Base-by-base conservation (phyloP, 768 basidiomycete genomes). In the Suillus sp. region DNA sequence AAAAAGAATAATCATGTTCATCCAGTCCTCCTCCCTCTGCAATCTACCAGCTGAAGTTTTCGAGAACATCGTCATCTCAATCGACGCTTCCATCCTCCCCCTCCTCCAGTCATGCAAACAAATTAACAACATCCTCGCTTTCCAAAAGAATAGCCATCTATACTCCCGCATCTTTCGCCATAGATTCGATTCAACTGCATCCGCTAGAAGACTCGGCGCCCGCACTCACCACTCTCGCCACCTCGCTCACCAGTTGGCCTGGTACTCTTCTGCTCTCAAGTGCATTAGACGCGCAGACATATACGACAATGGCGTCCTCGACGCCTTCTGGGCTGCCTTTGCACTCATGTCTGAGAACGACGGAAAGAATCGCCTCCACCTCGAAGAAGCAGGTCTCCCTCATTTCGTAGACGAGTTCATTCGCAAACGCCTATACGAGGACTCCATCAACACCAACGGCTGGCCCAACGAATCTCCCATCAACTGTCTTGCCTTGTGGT, bases 291-390 rank as follows among this genome's bases (percentile, higher is more conserved):
- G 65, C 1, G 66, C 70, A 32, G 66, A 82, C 61, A 67, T 80
- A 48, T 64, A 74, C 25, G 79, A 83, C 16, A 32, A 60, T 27
- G 40, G 62, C 40, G 25, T 78, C 62, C 66, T 71, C 14, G 67
- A 73, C 0, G 68, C 75, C 1, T 78, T 91, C 25, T 83, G 81
- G 74, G 75, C 73, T 0, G 79, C 79, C 6, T 84, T 82, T 59
- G 68, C 88, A 48, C 83, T 91, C 79, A 71, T 88, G 72, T 74
- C 83, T 4, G 89, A 91, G 65, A 85, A 88, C 74, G 89, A 91
- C 72, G 88, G 87, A 38, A 81, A 81, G 70, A 91, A 91, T 70
- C 78, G 79, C 40, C 74, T 67, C 4, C 86, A 86, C 73, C 83
- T 91, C 55, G 77, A 82, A 62, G 77, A 74, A 27, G 88, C 84